Evolutionary conservation across 495 filamentous ascomycete genomes (phyloP), one percentile per base, ranked within the genome.

Genomic region (Annulohypoxylon bovei): DNA sequence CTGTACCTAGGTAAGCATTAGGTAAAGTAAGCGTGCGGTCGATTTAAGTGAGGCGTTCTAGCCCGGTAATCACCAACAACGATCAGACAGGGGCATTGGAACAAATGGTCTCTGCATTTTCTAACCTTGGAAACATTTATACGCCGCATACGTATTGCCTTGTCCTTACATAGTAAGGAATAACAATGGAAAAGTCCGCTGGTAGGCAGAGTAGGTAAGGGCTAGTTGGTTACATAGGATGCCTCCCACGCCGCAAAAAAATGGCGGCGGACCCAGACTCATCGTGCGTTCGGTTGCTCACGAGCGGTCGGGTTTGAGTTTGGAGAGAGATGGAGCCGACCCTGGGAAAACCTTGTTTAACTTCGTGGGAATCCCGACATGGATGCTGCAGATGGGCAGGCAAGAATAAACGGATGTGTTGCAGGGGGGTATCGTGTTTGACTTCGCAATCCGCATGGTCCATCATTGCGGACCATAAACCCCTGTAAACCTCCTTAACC

Each of bases 331-430:
- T 42, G 39, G 39, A 42, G 39, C 5, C n/a, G 23, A 50, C 46
- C 46, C 25, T 68, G 22, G 37, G 6, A 18, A 30, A 62, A 62
- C 49, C 57, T 57, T 62, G 56, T 54, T 58, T 32, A 37, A 58
- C 30, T 37, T 65, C 32, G 39, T 58, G 39, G 25, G 42, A 49
- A 39, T 18, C 27, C 16, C 28, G 49, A 53, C 49, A 53, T 53
- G 49, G 53, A 37, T 56, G 20, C 3, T 16, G 30, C 52, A 55
- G 52, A n/a, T 22, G 12, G n/a, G 25, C 37, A 44, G 64, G 63
- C 18, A 72, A 56, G 57, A 59, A 65, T 67, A 68, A 33, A 72
- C 69, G 60, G 69, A 72, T 72, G 64, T 46, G 64, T 63, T 72
- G 44, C 69, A 72, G 69, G 69, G 69, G 64, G 16, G 39, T 22